Evolutionary conservation across 805 yeast genomes (phyloP), one percentile per base, ranked within the genome.

Genomic region (Ogataea nakhonphanomensis): DNA sequence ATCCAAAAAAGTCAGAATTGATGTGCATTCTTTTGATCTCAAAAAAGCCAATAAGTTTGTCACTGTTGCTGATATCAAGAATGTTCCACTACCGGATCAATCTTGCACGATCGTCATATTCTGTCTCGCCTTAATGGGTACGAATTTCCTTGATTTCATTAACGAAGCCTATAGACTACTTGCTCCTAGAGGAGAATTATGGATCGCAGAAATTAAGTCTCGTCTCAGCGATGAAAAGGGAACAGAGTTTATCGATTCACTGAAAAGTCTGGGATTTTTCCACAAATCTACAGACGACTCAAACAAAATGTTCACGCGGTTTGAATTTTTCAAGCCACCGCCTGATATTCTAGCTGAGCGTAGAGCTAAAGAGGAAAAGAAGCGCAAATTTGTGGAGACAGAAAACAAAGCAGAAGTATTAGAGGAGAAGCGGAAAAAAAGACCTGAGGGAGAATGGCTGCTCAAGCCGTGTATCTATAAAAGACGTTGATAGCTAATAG

Each of bases 141-240:
- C 98, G 3, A 93, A 93, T 58, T 89, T 91, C 59, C 67, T 90
- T 45, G 98, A 93, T 58, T 93, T 93, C 58, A 78, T 93, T 38
- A 72, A 80, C 43, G 99, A 93, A 59, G 98, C 96, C 0, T 74
- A 84, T 57, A 73, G 99, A 55, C 70, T 93, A 12, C 68, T 93
- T 38, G 81, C 88, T 8, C 96, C 96, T 30, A 73, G 88, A 45
- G 98, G 99, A 21, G 96, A 91, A 59, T 66, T 93, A 33, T 93
- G 99, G 99, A 88, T 93, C 33, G 93, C 98, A 2, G 99, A 93
- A 60, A 93, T 93, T 65, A 91, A 91, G 64, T 87, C 96, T 1
- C 72, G 99, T 56, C 86, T 93, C 54, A 67, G 77, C 6, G 96
- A 89, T 54, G 78, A 61, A 48, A 75, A 75, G 37, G 91, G 91